Evolutionary conservation across 2,329 filamentous ascomycete genomes (phyloP).

Genomic region (Biscogniauxia sp.): DNA sequence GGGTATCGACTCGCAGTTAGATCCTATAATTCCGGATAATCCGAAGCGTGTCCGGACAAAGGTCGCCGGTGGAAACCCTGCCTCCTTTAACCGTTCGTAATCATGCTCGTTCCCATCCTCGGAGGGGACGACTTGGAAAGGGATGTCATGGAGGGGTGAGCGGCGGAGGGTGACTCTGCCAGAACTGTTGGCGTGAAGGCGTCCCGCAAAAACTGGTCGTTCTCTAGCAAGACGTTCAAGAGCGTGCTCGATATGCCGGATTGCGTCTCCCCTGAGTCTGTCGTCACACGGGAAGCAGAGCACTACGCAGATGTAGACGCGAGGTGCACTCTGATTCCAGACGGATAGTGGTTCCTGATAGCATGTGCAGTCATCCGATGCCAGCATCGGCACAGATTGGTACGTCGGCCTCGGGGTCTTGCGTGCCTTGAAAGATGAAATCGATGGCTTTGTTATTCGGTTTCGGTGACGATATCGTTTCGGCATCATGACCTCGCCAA

Average conservation of each 20-base stretch:
- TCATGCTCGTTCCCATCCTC: slow-evolving; percentile 14
- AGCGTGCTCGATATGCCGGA: slow-evolving; percentile 26
- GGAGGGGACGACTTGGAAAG: slow-evolving; percentile 22
- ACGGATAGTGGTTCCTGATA: slow-evolving; percentile 30
- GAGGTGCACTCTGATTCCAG: slow-evolving; percentile 34
- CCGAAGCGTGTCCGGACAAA: slow-evolving; percentile 28
- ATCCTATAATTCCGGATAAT: slow-evolving; percentile 20
- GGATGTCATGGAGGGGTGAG: slow-evolving; percentile 27
- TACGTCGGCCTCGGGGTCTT: slow-evolving; percentile 14
- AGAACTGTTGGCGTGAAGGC: slow-evolving; percentile 24
- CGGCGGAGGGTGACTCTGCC: slow-evolving; percentile 25
- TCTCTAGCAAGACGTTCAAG: slow-evolving; percentile 28
- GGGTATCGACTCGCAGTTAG: slow-evolving; percentile 29
- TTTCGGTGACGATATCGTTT: slow-evolving; percentile 22
- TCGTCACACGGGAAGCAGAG: slow-evolving; percentile 33
- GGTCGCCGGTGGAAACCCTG: slow-evolving; percentile 28
- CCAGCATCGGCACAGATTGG: slow-evolving; percentile 22
- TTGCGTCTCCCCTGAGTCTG: slow-evolving; percentile 18
- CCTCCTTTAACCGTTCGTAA: slow-evolving; percentile 25
- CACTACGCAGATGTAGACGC: slow-evolving; percentile 34
- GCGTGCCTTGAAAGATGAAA: slow-evolving; percentile 16
- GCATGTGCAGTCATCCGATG: slow-evolving; percentile 19
- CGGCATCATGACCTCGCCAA: slow-evolving; percentile 18
- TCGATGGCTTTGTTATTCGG: slow-evolving; percentile 16
- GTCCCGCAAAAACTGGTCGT: slow-evolving; percentile 30